Conservation (phyloP, 1,139 yeast genomes). For the Diutina mesorugosa region DNA sequence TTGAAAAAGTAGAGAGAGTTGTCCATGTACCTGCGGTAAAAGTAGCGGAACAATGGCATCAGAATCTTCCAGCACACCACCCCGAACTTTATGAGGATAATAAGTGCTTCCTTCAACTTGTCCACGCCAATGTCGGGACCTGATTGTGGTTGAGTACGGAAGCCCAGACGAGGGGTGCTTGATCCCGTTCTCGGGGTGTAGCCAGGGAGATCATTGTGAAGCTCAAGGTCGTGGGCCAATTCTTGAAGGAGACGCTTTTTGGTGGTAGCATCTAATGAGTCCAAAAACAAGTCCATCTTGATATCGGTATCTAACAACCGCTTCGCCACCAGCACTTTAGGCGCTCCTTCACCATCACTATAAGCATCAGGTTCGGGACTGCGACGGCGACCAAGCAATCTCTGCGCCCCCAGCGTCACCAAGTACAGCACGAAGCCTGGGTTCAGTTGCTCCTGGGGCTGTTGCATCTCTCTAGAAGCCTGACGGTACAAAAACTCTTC, state of each 20-base stretch:
- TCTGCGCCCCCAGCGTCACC: background rate
- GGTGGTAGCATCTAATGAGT: background rate
- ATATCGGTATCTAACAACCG: conserved; percentile 1
- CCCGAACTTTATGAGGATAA: background rate
- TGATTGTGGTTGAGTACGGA: background rate
- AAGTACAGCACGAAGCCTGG: background rate
- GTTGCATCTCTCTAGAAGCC: background rate
- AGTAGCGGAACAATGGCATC: conserved; percentile 2
- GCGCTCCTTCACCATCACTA: background rate
- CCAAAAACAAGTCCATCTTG: conserved; percentile 1
- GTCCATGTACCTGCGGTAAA: background rate
- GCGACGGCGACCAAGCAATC: background rate
- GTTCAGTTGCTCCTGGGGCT: background rate
- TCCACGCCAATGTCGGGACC: background rate
- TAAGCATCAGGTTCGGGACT: background rate
- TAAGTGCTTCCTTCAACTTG: background rate
- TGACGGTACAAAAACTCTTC: background rate
- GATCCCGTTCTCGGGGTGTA: background rate
- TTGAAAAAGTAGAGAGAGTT: background rate
- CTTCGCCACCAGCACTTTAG: background rate
- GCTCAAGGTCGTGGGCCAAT: background rate
- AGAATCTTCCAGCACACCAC: background rate
- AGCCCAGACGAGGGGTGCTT: background rate
- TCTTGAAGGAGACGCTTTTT: background rate
- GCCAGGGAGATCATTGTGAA: background rate